Percentiles rank a stretch among this genome's conserved stretches.
phyloP scores from a whole-genome alignment of 495 filamentous ascomycete species.

The Annulohypoxylon bovei region DNA sequence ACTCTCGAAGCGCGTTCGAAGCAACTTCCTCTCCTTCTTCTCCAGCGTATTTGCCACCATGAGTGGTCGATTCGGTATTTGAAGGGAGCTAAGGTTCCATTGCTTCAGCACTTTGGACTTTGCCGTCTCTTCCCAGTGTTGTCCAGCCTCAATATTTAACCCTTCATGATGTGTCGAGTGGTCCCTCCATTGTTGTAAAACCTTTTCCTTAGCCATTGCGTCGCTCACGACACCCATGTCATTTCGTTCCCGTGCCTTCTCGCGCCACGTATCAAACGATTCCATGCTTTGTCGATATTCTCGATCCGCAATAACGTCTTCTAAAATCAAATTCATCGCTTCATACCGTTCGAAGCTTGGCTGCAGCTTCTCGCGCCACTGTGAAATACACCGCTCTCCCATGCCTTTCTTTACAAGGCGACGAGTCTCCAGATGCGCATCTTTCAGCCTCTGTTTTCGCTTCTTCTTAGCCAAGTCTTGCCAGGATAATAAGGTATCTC shows the following conservation, averaged over 20 bases:
- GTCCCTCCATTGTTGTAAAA: constrained; percentile 41
- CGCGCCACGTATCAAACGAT: constrained; percentile 57
- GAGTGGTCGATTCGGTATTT: constrained; percentile 46
- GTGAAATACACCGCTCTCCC: constrained; percentile 43
- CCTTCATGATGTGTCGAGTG: constrained; percentile 29
- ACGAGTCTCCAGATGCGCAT: constrained; percentile 46
- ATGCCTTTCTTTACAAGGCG: constrained; percentile 47
- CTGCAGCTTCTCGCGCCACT: constrained; percentile 44
- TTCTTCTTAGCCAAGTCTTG: constrained; percentile 38
- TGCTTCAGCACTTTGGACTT: constrained; percentile 65
- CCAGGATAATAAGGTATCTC: constrained; percentile 37
- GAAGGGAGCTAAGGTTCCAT: constrained; percentile 56
- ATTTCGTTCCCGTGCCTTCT: constrained; percentile 41
- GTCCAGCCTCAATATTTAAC: constrained; percentile 32
- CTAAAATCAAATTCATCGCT: constrained; percentile 31
- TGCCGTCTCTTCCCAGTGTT: constrained; percentile 47
- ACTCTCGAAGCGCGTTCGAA: constrained; percentile 65
- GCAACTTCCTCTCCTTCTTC: constrained; percentile 61
- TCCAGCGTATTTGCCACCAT: constrained; percentile 51
- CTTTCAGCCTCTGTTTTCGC: constrained; percentile 43
- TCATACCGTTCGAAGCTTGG: constrained; percentile 41
- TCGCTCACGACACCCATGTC: constrained; percentile 34
- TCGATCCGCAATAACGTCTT: constrained; percentile 34
- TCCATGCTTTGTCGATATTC: constrained; percentile 43
- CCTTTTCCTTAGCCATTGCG: constrained; percentile 51